Evolutionary conservation across 441 rosid genomes (phyloP), one percentile per base, ranked within the genome.

Genomic region (Syzygium syzygioides): DNA sequence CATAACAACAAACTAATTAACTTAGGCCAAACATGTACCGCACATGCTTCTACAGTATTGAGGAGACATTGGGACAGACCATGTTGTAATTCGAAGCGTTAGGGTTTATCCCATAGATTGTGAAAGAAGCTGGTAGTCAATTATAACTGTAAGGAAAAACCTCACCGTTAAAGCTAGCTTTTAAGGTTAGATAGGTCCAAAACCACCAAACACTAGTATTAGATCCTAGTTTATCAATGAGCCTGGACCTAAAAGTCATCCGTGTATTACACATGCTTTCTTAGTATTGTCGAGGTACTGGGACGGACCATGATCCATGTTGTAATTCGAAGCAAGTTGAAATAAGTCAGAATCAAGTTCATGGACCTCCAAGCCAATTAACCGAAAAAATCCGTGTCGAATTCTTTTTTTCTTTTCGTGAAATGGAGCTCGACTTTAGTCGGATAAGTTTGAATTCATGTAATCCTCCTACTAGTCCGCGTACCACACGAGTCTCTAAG

Each of bases 11-110:
- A 19, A 76, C 91, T 92, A 62, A 97, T 98, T 95, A 94, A 86
- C 86, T 93, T 87, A 85, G 98, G 98, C 98, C 98, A 97, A 87
- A 86, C 87, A 86, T 92, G 91, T 88, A 98, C 93, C 2, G 96
- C 98, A 91, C 99, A 95, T 88, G 98, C 98, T 91, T 97, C 99
- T 56, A 95, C 94, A 1, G 98, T 95, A 90, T 95, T 94, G 91
- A 98, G 92, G 14, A 95, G 90, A 91, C 99, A 97, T 87, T 94
- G 98, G 76, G 55, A 89, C 14, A 92, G 94, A 57, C 98, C 99
- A 34, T 97, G 99, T 98, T 95, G 96, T 93, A 92, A 91, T 55
- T 37, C 28, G 28, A 20, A 71, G 80, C 9, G 48, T 45, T 45
- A 9, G 48, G 48, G 48, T 45, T 45, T 45, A 45, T 45, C 48